phyloP scores from a whole-genome alignment of 1,139 yeast genomes.

The Hemisphaericaspora xylanilytica region DNA sequence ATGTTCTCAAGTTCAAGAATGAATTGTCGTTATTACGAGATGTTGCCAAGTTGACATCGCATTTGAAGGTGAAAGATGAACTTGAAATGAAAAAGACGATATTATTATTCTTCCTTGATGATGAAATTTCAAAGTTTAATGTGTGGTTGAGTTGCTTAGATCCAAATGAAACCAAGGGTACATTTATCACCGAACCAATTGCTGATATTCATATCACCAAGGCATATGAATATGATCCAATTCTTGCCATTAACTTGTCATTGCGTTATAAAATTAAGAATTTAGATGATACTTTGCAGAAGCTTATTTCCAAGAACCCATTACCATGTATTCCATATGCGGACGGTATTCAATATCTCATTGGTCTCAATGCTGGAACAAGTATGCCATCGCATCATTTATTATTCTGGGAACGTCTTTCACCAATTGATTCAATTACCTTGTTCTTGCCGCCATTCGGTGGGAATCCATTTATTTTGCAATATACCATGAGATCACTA shows the following conservation, averaged over 20 bases:
- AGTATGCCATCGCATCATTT: slow-evolving; percentile 45
- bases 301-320: slow-evolving; percentile 56
- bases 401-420: slow-evolving; percentile 71
- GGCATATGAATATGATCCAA: slow-evolving; percentile 71
- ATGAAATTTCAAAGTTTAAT: slow-evolving; percentile 68
- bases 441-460: slow-evolving; percentile 78
- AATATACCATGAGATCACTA: slow-evolving; percentile 86
- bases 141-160: slow-evolving; percentile 79
- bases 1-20: slow-evolving; percentile 65
- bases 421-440: slow-evolving; percentile 85
- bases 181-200: slow-evolving; percentile 31
- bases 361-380: slow-evolving; percentile 44
- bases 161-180: slow-evolving; percentile 43
- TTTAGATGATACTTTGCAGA: slow-evolving; percentile 43
- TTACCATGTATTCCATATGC: slow-evolving; percentile 59
- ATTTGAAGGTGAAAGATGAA: slow-evolving; percentile 21
- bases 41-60: slow-evolving; percentile 39
- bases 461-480: slow-evolving; percentile 65
- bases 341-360: slow-evolving; percentile 60
- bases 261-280: slow-evolving; percentile 51
- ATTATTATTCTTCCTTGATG: slow-evolving; percentile 62
- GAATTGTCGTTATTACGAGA: slow-evolving; percentile 61
- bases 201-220: slow-evolving; percentile 36
- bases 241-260: slow-evolving; percentile 69
- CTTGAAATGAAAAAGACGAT: slow-evolving; percentile 46